A percentile compares a stretch with the other conserved stretches of the same genome.
Evolutionary conservation across 179 eudicot genomes (phyloP).

Genomic region (Vitellaria paradoxa): DNA sequence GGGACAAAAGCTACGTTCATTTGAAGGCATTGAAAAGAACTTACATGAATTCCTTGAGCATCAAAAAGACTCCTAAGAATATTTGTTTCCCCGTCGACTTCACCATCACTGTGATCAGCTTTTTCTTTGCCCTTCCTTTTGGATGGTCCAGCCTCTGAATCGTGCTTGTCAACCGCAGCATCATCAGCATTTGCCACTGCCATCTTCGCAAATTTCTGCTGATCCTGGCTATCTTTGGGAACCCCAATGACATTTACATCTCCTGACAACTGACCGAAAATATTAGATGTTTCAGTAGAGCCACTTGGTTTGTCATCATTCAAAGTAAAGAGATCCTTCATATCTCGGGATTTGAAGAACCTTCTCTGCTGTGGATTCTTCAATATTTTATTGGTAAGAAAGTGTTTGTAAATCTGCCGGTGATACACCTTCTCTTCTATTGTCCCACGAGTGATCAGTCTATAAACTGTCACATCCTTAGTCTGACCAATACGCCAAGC

Average conservation of each 20-base stretch:
- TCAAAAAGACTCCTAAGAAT: slow-evolving; percentile 78
- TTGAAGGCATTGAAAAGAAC: slow-evolving; percentile 19
- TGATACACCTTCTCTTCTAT: slow-evolving; percentile 99
- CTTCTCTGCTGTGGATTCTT: slow-evolving; percentile 97
- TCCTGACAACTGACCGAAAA: slow-evolving; percentile 76
- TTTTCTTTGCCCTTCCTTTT: slow-evolving; percentile 43
- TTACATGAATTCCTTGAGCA: slow-evolving; percentile 96
- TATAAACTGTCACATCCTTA: slow-evolving; percentile 79
- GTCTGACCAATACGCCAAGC: slow-evolving; percentile 99
- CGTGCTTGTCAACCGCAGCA: slow-evolving; percentile 19
- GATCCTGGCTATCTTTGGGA: slow-evolving; percentile 38
- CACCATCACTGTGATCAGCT: slow-evolving; percentile 31
- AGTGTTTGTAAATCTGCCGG: slow-evolving; percentile 94
- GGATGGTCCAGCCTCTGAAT: slow-evolving; percentile 25
- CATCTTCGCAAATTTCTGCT: slow-evolving; percentile 20
- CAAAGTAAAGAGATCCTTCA: slow-evolving; percentile 82
- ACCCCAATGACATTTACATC: slow-evolving; percentile 70
- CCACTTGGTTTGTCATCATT: slow-evolving; percentile 69
- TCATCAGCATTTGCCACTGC: slow-evolving; percentile 27
- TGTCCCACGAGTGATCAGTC: slow-evolving; percentile 94
- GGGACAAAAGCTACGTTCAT: slow-evolving; percentile 4
- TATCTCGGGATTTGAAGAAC: slow-evolving; percentile 90
- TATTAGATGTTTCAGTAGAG: slow-evolving; percentile 79
- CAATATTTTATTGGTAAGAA: slow-evolving; percentile 88
- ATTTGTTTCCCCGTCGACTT: slow-evolving; percentile 62